Conservation (phyloP, 2,329 filamentous ascomycete genomes). For the Albifimbria verrucaria region DNA sequence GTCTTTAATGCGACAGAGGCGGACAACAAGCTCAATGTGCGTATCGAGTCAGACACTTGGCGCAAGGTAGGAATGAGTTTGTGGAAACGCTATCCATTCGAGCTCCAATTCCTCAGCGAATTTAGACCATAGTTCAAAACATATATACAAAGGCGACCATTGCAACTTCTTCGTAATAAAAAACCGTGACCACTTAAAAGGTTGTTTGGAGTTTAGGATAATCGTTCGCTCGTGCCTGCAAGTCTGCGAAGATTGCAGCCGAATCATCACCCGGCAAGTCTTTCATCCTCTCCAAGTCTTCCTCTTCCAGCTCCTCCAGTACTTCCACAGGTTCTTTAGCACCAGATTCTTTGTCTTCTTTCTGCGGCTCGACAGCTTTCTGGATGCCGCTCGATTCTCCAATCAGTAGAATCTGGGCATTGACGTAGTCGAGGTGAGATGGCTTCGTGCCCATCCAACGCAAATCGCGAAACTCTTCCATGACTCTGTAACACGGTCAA, state of each 20-base stretch:
- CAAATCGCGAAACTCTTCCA: conserved; percentile 67
- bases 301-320: conserved; percentile 70
- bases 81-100: neutral
- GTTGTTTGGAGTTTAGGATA: conserved; percentile 25
- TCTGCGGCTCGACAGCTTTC: conserved; percentile 53
- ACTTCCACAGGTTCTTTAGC: conserved; percentile 67
- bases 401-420: conserved; percentile 75
- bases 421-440: conserved; percentile 69
- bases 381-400: conserved; percentile 61
- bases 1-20: conserved; percentile 12
- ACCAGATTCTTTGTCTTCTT: conserved; percentile 53
- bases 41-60: conserved; percentile 6
- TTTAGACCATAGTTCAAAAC: neutral
- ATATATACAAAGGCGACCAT: too few relatives aligned
- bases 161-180: neutral
- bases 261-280: conserved; percentile 44
- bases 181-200: conserved; percentile 11
- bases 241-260: conserved; percentile 20
- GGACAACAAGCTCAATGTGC: conserved; percentile 12
- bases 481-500: conserved; percentile 44
- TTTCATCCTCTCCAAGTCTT: conserved; percentile 66
- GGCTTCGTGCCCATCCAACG: conserved; percentile 75
- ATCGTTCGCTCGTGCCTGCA: conserved; percentile 18
- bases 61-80: neutral
- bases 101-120: neutral